phyloP scores from a whole-genome alignment of 208 protist species.

The Trichomonas vaginalis region DNA sequence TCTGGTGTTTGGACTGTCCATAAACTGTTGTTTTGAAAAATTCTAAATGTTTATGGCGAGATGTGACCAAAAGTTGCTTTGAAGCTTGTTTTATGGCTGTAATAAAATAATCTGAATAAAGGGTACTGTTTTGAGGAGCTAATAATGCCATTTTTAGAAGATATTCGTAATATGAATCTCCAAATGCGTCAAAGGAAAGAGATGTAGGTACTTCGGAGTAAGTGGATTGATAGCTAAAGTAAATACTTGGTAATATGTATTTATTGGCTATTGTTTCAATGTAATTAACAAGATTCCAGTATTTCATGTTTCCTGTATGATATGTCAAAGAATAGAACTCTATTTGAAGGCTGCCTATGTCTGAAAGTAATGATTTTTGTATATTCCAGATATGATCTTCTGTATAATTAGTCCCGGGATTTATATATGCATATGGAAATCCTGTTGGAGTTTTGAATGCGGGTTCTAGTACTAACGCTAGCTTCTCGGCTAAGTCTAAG shows the following conservation, averaged over 20 bases:
- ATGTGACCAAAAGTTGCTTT: not conserved
- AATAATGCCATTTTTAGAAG: not conserved
- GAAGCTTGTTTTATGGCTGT: not conserved
- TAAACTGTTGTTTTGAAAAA: not conserved
- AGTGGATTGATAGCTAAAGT: not conserved
- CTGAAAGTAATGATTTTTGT: not conserved
- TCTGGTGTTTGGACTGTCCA: not conserved
- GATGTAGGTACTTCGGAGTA: no score
- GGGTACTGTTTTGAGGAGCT: not conserved
- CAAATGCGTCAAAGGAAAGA: not conserved
- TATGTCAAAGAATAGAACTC: not conserved
- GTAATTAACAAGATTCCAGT: not conserved
- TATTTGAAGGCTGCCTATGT: not conserved
- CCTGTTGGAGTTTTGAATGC: constrained; percentile 30
- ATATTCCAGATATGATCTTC: not conserved
- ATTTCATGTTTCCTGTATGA: not conserved
- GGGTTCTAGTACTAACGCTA: constrained; percentile 21
- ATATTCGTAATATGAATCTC: constrained; percentile 10
- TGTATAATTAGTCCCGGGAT: not conserved
- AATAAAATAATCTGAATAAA: not conserved
- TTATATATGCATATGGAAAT: constrained; percentile 22
- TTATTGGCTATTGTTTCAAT: no score
- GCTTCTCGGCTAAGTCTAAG: not conserved
- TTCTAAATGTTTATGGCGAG: not conserved
- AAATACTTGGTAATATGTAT: no score